phyloP scores from a whole-genome alignment of 345 rosid genomes.

The Eucalyptus sp. region DNA sequence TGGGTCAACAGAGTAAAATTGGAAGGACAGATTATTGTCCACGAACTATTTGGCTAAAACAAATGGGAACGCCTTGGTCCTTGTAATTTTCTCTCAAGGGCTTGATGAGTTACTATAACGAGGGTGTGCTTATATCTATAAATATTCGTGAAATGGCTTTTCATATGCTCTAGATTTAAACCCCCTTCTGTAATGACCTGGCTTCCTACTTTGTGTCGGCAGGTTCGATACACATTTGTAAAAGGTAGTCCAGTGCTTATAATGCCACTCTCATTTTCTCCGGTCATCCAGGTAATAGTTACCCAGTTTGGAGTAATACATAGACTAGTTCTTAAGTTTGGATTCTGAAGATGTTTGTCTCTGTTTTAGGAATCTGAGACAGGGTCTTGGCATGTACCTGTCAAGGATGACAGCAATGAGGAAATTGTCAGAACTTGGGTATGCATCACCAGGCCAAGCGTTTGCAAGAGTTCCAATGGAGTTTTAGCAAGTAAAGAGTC shows the following conservation, averaged over 20 bases:
- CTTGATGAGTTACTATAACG: not conserved
- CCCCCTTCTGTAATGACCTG: not conserved
- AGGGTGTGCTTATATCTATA: not conserved
- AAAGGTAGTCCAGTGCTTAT: constrained; percentile 56
- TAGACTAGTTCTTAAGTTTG: not conserved
- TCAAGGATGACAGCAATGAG: constrained; percentile 7
- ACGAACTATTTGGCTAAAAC: not conserved
- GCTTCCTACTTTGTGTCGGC: not conserved
- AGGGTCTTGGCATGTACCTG: constrained; percentile 87
- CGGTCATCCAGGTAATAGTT: constrained; percentile 51
- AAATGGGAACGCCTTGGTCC: not conserved
- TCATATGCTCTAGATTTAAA: not conserved
- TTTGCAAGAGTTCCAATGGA: not conserved
- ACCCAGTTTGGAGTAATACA: not conserved
- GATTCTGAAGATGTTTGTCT: not conserved
- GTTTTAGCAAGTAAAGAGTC: not conserved
- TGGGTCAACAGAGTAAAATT: not conserved
- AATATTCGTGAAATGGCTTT: not conserved
- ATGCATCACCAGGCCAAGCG: constrained; percentile 35
- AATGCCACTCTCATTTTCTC: constrained; percentile 58
- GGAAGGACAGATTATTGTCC: not conserved
- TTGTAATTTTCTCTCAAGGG: not conserved
- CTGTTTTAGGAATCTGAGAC: constrained; percentile 67
- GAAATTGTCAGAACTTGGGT: constrained; percentile 44
- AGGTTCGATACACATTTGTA: constrained; percentile 66